These are phyloP conservation scores for Helotiales sp. DNA, from an alignment of 2,329 filamentous ascomycete species.

Conservation along the genomic window DNA sequence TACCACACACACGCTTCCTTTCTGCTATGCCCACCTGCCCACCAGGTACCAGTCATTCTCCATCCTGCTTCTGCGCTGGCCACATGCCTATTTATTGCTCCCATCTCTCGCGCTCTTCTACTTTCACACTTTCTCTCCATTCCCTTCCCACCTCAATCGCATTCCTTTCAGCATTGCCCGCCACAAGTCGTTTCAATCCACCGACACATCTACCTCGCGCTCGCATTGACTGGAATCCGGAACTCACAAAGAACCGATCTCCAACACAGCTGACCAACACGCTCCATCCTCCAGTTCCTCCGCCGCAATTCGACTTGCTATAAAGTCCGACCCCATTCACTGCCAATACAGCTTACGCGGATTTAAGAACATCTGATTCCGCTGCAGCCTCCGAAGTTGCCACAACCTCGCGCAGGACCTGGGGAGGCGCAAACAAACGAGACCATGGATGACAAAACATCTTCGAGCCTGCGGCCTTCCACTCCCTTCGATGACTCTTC, in stretches of 20 bases:
- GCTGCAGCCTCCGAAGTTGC: constrained; percentile 25
- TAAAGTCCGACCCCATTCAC: constrained; percentile 9
- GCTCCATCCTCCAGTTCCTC: constrained; percentile 8
- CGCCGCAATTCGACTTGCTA: constrained; percentile 15
- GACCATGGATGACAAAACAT: constrained; percentile 31
- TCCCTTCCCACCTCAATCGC: constrained; percentile 2
- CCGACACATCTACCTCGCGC: constrained; percentile 12
- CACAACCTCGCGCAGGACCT: constrained; percentile 23
- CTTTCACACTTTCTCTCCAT: constrained; percentile 13
- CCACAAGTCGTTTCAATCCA: not conserved
- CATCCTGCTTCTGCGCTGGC: not conserved
- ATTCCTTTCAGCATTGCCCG: constrained; percentile 3
- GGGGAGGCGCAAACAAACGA: constrained; percentile 25
- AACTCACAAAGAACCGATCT: constrained; percentile 31
- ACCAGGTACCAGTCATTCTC: constrained; percentile 9
- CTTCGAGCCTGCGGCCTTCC: constrained; percentile 30
- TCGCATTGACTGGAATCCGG: constrained; percentile 30
- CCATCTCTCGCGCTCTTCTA: constrained; percentile 23
- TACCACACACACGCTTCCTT: constrained; percentile 12
- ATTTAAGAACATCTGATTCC: constrained; percentile 26
- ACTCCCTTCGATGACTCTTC: constrained; percentile 31
- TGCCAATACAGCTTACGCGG: constrained; percentile 10
- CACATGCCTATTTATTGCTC: constrained; percentile 15
- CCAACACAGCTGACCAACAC: constrained; percentile 28
- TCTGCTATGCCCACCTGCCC: not conserved